These are phyloP conservation scores for Vachellia pachyceras DNA, from an alignment of 306 rosid species.

Conservation along the genomic window DNA sequence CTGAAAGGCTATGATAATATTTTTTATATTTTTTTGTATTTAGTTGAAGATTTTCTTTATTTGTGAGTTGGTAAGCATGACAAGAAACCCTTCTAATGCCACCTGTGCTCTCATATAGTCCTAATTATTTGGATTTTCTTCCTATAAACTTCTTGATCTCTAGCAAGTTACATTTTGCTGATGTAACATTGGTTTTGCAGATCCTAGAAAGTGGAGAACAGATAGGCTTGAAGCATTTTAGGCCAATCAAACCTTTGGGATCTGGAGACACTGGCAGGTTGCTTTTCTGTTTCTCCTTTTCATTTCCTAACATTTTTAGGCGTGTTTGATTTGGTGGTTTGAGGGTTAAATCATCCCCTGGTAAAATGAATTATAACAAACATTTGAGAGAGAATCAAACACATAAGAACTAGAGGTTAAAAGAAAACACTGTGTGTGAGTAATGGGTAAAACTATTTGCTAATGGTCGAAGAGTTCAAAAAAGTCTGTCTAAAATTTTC, in stretches of 20 bases:
- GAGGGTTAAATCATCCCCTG: neutral
- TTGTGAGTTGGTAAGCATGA: no score
- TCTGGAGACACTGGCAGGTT: slow-evolving; percentile 98
- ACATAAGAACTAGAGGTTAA: neutral
- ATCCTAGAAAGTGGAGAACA: slow-evolving; percentile 73
- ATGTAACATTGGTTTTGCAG: slow-evolving; percentile 56
- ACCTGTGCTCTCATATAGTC: neutral
- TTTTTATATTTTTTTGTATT: neutral
- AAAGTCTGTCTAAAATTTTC: no score
- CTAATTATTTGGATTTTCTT: slow-evolving; percentile 30
- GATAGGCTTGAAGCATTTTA: slow-evolving; percentile 82
- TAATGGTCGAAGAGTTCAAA: no score
- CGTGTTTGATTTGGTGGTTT: slow-evolving; percentile 4
- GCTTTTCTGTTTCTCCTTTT: slow-evolving; percentile 8
- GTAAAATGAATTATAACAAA: slow-evolving; percentile 19
- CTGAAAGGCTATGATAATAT: slow-evolving; percentile 11
- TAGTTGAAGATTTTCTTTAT: no score
- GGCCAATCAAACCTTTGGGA: slow-evolving; percentile 89
- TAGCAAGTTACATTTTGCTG: slow-evolving; percentile 20
- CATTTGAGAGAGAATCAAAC: neutral
- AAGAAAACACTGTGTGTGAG: neutral
- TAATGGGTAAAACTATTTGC: no score
- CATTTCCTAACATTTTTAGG: slow-evolving; percentile 32
- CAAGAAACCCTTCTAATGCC: neutral
- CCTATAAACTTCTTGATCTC: slow-evolving; percentile 24